These are phyloP conservation scores for Albizia julibrissin DNA, from an alignment of 306 rosid species.

Conservation along the genomic window DNA sequence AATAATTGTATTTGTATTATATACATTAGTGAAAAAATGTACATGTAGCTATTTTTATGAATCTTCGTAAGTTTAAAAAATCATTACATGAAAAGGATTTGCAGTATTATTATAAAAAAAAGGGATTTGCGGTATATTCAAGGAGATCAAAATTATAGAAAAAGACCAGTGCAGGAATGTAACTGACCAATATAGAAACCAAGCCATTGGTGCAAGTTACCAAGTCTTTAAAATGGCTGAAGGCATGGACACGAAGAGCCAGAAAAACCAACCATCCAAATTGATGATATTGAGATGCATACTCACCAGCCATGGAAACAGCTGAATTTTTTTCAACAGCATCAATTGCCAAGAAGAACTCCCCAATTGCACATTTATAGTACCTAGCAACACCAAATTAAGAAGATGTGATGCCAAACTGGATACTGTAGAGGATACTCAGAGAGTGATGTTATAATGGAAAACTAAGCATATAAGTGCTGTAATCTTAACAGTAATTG, in stretches of 20 bases:
- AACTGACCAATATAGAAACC: conserved; percentile 89
- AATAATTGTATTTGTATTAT: neutral
- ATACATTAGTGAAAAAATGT: neutral
- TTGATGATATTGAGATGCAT: conserved; percentile 78
- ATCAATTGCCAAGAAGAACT: conserved; percentile 71
- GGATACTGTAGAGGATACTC: neutral
- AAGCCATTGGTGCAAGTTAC: conserved; percentile 92
- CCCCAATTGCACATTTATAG: conserved; percentile 81
- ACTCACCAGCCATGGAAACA: conserved; percentile 28
- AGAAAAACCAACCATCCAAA: conserved; percentile 98
- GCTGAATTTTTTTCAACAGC: conserved; percentile 50
- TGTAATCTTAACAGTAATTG: no score
- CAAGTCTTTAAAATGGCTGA: conserved; percentile 85
- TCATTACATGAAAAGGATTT: neutral
- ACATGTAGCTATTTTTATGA: neutral
- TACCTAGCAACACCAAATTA: conserved; percentile 54
- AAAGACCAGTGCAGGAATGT: conserved; percentile 10
- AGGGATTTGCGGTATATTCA: no score
- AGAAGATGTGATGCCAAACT: conserved; percentile 16
- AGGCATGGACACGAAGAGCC: conserved; percentile 93
- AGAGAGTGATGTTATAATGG: conserved; percentile 3
- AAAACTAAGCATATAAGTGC: neutral
- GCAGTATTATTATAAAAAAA: no score
- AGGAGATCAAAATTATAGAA: conserved; percentile 3
- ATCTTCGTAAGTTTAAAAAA: neutral